Evolutionary conservation across 139 green algal species (phyloP), one percentile per base, ranked within the genome.

Genomic region (Chlorokybus atmophyticus): DNA sequence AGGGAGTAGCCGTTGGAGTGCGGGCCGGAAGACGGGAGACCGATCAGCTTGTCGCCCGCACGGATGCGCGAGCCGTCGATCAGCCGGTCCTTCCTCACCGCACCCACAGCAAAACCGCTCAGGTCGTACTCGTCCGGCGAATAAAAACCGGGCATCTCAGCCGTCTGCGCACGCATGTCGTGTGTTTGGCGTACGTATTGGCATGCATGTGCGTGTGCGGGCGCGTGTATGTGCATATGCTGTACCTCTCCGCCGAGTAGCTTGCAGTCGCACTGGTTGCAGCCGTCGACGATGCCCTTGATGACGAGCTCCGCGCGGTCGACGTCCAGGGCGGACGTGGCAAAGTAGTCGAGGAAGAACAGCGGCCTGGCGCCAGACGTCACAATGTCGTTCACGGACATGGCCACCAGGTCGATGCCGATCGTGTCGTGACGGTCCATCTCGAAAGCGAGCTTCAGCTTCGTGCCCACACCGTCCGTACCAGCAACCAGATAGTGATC

Each of bases 331-430:
- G 76, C 66, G 26, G 81, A 83, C 14, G 82, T 93, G 19, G 89
- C 90, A 75, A 85, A 97, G 76, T 97, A 97, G 71, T 97, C 90
- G 5, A 97, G 72, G 79, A 97, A 97, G 75, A 97, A 97, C 50
- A 97, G 74, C 1, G 90, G 90, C 66, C 86, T 77, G n/a, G 90
- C 90, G 27, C 90, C 90, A 27, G 66, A 81, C 2, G 84, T 93
- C 27, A 97, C 75, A 48, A 97, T 93, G 72, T 97, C 90, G 57
- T 97, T 97, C 3, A 97, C 90, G 54, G 73, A 86, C 70, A 79
- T 79, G 19, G 70, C 62, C 52, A 79, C 61, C n/a, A 97, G 77
- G 73, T 97, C 89, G 30, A 97, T 94, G 59, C 50, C 54, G 50
- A 97, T 87, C 1, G 87, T 97, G 74, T 95, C 85, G 64, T 97